Evolutionary conservation across 331 rosid species (phyloP).

Genomic region (Acacia concinna): DNA sequence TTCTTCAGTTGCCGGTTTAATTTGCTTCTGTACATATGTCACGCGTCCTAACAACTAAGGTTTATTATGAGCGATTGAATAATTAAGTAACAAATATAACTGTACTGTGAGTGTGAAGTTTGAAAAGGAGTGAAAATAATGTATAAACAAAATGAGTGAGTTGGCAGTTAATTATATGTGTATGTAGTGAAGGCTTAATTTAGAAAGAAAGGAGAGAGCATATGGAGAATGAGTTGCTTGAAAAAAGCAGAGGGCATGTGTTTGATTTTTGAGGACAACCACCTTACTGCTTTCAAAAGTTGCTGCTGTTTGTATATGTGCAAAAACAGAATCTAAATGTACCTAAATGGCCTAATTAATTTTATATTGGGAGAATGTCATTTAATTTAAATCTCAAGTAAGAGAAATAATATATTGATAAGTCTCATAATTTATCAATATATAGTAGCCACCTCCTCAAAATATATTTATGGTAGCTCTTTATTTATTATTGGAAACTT

Average conservation of each 20-base stretch:
- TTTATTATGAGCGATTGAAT: too few relatives aligned
- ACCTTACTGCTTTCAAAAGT: neutral
- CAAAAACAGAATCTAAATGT: neutral
- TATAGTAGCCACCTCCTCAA: too few relatives aligned
- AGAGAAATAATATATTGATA: too few relatives aligned
- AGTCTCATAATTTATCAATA: too few relatives aligned
- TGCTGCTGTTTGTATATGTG: neutral
- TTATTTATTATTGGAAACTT: too few relatives aligned
- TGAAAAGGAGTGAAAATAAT: neutral
- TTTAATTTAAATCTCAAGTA: too few relatives aligned
- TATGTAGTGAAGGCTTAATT: too few relatives aligned
- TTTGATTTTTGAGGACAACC: neutral
- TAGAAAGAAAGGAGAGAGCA: neutral
- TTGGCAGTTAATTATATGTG: neutral
- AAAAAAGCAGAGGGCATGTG: neutral
- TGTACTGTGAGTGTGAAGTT: neutral
- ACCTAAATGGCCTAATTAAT: neutral
- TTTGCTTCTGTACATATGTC: constrained; percentile 15
- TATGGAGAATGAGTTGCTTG: too few relatives aligned
- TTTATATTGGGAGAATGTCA: too few relatives aligned
- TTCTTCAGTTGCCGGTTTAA: neutral
- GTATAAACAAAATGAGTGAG: neutral
- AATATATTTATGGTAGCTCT: too few relatives aligned
- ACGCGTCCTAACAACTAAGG: neutral
- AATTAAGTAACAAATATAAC: too few relatives aligned